Evolutionary conservation across 148 eudicot genomes (phyloP), one percentile per base, ranked within the genome.

Genomic region (Rheum nobile): DNA sequence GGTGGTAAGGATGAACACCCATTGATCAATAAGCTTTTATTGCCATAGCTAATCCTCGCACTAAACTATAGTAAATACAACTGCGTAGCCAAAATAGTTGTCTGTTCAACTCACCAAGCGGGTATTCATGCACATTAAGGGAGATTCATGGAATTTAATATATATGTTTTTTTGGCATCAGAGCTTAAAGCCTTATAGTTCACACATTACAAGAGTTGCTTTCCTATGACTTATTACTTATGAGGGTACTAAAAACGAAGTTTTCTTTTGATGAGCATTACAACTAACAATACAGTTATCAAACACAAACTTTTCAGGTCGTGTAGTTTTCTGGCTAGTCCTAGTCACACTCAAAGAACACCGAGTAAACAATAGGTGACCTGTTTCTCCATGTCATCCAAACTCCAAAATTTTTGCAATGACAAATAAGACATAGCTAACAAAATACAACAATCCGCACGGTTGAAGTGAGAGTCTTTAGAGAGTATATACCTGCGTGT

Each of bases 401-500:
- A 65, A 41, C 43, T 41, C 43, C 10, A 41, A 41, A 3, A 28
- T 28, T 28, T 11, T 4, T 32, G 2, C n/a, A 32, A 34, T 32
- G 70, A 65, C 14, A 65, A 32, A 65, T 17, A 28, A 61, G 1
- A 29, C 17, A 61, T 13, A 29, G 19, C 52, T 3, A 61, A 1
- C 6, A 17, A 61, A 29, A 46, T 13, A 46, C 57, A 50, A 50
- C 8, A 50, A n/a, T n/a, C n/a, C n/a, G n/a, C n/a, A n/a, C n/a
- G n/a, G n/a, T n/a, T n/a, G n/a, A n/a, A n/a, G n/a, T n/a, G n/a
- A n/a, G n/a, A n/a, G n/a, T n/a, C n/a, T n/a, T n/a, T n/a, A n/a
- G n/a, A n/a, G n/a, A n/a, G n/a, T n/a, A 34, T 32, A 24, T 21
- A 96, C 99, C 97, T 96, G 96, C 68, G 88, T 78, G 48, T 92